Conservation (phyloP, 148 eudicot species). For the Oxyria digyna region DNA sequence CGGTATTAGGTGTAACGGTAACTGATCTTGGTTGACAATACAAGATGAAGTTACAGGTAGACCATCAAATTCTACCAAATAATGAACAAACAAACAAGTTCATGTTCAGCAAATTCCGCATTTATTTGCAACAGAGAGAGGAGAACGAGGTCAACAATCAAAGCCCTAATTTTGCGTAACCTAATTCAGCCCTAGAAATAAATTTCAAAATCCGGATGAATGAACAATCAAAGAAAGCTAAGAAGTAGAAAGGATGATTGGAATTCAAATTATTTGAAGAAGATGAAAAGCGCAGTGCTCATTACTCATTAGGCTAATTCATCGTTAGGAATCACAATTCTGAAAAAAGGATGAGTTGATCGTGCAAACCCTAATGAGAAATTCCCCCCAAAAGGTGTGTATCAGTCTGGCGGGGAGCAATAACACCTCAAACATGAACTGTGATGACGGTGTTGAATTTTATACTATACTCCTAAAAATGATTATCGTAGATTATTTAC, state of each 20-base stretch:
- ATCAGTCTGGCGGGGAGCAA: constrained; percentile 2
- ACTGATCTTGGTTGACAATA: not conserved
- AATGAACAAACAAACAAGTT: not conserved
- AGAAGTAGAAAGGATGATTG: too few species aligned
- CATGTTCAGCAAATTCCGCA: not conserved
- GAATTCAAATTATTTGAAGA: too few species aligned
- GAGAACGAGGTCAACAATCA: not conserved
- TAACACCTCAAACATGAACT: constrained; percentile 4
- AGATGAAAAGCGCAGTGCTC: not conserved
- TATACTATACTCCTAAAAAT: not conserved
- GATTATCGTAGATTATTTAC: not conserved
- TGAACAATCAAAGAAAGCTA: not conserved
- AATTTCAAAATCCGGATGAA: not conserved
- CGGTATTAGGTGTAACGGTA: not conserved
- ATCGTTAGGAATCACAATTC: not conserved
- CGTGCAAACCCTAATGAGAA: not conserved
- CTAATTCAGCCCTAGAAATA: not conserved
- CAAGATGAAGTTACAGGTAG: not conserved
- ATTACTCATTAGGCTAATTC: too few species aligned
- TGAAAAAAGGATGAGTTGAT: not conserved
- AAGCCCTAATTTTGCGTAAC: not conserved
- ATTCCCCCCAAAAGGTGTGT: not conserved
- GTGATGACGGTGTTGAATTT: not conserved
- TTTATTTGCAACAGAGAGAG: not conserved
- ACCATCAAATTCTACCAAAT: not conserved